Conservation (phyloP, 179 eudicot species). For the Gypsophila paniculata region DNA sequence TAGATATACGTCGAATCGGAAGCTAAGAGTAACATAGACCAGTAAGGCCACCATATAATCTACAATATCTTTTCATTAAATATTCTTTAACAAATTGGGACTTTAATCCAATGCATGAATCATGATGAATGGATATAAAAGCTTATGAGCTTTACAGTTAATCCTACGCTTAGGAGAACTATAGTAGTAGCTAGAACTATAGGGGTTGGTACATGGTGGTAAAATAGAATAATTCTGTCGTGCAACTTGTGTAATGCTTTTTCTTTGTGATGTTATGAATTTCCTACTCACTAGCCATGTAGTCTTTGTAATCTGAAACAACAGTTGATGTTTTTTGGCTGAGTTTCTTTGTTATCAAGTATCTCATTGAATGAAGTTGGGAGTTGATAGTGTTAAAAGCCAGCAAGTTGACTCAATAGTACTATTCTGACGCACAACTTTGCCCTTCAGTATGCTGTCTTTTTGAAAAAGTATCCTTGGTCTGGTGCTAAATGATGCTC, state of each 20-base stretch:
- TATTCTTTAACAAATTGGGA: neutral
- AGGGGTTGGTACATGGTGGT: conserved; percentile 22
- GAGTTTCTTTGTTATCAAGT: conserved; percentile 15
- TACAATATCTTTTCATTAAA: neutral
- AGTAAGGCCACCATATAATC: conserved; percentile 1
- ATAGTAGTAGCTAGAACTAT: conserved; percentile 10
- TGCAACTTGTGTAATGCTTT: conserved; percentile 14
- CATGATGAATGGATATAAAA: conserved; percentile 10
- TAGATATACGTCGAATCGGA: neutral
- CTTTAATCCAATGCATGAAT: too few relatives aligned
- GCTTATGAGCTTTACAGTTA: neutral
- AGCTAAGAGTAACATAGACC: neutral
- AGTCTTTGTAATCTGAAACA: conserved; percentile 18
- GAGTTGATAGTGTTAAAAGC: conserved; percentile 14
- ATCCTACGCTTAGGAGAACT: conserved; percentile 3
- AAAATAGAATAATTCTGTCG: conserved; percentile 20
- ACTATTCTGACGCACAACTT: neutral
- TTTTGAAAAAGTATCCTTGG: neutral
- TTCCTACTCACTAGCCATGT: conserved; percentile 18
- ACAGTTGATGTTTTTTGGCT: conserved; percentile 17
- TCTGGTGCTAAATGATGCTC: neutral
- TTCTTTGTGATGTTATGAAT: conserved; percentile 12
- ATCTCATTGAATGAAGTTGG: conserved; percentile 13
- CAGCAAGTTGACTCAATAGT: neutral
- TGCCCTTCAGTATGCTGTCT: neutral